Evolutionary conservation across 2,329 filamentous ascomycete genomes (phyloP).

Genomic region (Sporothrix curviconia): DNA sequence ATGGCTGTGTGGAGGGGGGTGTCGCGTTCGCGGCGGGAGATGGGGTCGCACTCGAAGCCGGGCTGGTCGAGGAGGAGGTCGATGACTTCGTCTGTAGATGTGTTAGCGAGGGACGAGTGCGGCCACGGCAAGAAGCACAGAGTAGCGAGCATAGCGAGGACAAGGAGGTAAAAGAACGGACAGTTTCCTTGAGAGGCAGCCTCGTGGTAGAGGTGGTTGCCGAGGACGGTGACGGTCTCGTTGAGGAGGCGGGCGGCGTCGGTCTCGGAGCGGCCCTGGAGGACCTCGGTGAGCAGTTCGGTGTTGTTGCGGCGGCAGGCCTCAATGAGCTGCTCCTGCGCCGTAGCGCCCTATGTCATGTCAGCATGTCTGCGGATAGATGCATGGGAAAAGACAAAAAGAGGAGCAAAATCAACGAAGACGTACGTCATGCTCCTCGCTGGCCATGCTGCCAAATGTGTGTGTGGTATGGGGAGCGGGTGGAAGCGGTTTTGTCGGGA

Average conservation of each 20-base stretch:
- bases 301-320: conserved; percentile 90
- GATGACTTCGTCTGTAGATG: conserved; percentile 67
- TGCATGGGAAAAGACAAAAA: background rate
- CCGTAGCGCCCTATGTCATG: conserved; percentile 65
- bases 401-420: background rate
- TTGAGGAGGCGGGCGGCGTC: conserved; percentile 76
- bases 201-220: conserved; percentile 83
- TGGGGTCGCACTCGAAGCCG: conserved; percentile 76
- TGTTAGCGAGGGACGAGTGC: background rate
- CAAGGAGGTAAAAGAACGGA: conserved; percentile 37
- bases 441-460: conserved; percentile 7
- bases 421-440: conserved; percentile 29
- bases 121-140: background rate
- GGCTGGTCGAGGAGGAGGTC: conserved; percentile 78
- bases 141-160: background rate
- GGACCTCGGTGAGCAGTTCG: conserved; percentile 70
- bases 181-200: conserved; percentile 81
- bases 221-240: conserved; percentile 74
- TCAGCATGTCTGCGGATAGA: conserved; percentile 2
- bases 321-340: conserved; percentile 80
- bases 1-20: conserved; percentile 75
- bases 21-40: conserved; percentile 64
- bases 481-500: background rate
- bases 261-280: conserved; percentile 55
- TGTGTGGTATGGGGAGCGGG: background rate